A percentile compares a stretch with the other conserved stretches of the same genome.
Evolutionary conservation across 2,329 filamentous ascomycete species (phyloP).

Genomic region (Fusarium haematococcum): DNA sequence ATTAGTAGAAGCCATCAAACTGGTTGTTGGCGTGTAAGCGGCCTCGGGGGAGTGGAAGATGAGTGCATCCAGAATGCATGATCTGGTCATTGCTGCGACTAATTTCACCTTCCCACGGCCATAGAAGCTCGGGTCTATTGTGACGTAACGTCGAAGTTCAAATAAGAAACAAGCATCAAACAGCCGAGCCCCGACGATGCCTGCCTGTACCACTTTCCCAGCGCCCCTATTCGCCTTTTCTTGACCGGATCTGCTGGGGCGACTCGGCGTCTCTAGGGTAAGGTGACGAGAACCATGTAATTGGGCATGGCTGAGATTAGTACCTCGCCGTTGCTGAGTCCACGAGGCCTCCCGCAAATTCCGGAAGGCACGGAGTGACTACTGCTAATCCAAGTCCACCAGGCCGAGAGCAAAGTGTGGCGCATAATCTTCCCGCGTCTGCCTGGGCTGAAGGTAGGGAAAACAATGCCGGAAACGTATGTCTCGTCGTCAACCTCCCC

Average conservation of each 20-base stretch:
- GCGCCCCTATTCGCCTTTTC: neutral
- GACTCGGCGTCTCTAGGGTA: conserved; percentile 22
- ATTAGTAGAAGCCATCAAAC: neutral
- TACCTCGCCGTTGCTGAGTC: conserved; percentile 17
- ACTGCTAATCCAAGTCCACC: neutral
- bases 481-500: neutral
- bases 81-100: neutral
- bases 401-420: conserved; percentile 6
- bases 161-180: conserved; percentile 1
- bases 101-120: neutral
- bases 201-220: neutral
- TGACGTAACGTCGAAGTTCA: neutral
- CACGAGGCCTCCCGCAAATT: conserved; percentile 25
- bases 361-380: conserved; percentile 31
- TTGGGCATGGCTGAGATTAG: conserved; percentile 9
- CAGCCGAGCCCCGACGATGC: neutral
- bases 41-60: neutral
- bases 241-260: neutral
- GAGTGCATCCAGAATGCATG: neutral
- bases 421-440: neutral
- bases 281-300: neutral
- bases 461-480: neutral
- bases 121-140: neutral
- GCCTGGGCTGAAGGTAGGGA: neutral
- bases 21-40: neutral